Conservation (phyloP, 768 basidiomycete genomes). For the Rhizopogon roseolus region DNA sequence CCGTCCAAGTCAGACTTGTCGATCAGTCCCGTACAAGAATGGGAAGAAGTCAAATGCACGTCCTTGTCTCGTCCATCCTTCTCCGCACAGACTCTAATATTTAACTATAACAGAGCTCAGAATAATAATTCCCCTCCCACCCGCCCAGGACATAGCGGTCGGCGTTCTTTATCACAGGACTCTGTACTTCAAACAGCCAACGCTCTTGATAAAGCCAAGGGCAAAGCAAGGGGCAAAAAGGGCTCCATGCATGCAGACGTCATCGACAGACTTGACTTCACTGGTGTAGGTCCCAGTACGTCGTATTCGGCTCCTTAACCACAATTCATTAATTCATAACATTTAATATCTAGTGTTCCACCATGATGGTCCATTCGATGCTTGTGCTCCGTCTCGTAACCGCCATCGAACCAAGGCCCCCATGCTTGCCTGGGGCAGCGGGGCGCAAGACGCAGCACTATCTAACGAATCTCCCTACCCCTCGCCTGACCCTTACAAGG, state of each 20-base stretch:
- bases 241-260: constrained; percentile 82
- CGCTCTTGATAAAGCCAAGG: constrained; percentile 40
- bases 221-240: constrained; percentile 57
- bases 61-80: constrained; percentile 18
- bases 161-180: constrained; percentile 49
- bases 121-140: constrained; percentile 13
- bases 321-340: constrained; percentile 5
- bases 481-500: constrained; percentile 33
- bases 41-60: constrained; percentile 54
- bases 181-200: constrained; percentile 35
- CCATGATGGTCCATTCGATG: constrained; percentile 90
- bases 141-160: constrained; percentile 23
- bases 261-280: constrained; percentile 85
- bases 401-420: constrained; percentile 74
- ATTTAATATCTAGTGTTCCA: constrained; percentile 65
- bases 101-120: constrained; percentile 7
- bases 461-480: constrained; percentile 47
- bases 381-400: constrained; percentile 88
- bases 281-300: constrained; percentile 81
- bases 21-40: constrained; percentile 42
- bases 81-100: constrained; percentile 26
- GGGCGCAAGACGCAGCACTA: constrained; percentile 36
- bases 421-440: constrained; percentile 68
- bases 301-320: constrained; percentile 13
- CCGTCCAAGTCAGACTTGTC: constrained; percentile 49